Conservation (phyloP, 2,329 filamentous ascomycete genomes). For the Dendryphion nanum region DNA sequence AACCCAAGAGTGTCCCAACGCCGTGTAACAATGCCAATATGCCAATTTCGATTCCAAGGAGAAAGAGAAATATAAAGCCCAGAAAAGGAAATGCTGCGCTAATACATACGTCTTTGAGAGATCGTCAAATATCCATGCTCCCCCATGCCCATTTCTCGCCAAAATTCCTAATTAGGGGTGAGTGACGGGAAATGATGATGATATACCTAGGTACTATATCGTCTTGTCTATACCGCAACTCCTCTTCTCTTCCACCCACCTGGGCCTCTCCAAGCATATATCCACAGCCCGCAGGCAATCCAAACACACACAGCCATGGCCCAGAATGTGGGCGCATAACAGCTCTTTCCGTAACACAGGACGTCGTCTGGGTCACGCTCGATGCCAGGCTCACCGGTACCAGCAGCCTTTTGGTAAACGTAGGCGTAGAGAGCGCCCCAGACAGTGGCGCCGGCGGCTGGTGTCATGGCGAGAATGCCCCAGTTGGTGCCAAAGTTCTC, state of each 20-base stretch:
- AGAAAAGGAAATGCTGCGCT: not conserved
- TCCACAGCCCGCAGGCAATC: constrained; percentile 65
- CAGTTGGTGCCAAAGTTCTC: constrained; percentile 99
- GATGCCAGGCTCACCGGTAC: constrained; percentile 36
- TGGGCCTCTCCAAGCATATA: constrained; percentile 74
- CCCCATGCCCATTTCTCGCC: too few relatives aligned
- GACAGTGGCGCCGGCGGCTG: constrained; percentile 80
- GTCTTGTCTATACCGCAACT: constrained; percentile 57
- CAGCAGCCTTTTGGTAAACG: constrained; percentile 70
- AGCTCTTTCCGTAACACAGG: constrained; percentile 77
- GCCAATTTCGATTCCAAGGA: not conserved
- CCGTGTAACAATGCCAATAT: too few relatives aligned
- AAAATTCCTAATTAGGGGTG: too few relatives aligned
- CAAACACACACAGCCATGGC: constrained; percentile 79
- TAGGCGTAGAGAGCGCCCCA: constrained; percentile 89
- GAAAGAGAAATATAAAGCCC: not conserved
- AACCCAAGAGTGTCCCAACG: too few relatives aligned
- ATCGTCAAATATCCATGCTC: too few relatives aligned
- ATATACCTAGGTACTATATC: not conserved
- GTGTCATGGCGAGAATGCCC: constrained; percentile 90
- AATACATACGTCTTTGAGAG: too few relatives aligned
- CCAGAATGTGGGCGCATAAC: constrained; percentile 83
- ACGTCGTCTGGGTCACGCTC: constrained; percentile 42
- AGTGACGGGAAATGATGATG: constrained; percentile 12
- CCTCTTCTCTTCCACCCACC: constrained; percentile 75